These are phyloP conservation scores for Spergularia marina DNA, from an alignment of 148 eudicot genomes.

Conservation along the genomic window DNA sequence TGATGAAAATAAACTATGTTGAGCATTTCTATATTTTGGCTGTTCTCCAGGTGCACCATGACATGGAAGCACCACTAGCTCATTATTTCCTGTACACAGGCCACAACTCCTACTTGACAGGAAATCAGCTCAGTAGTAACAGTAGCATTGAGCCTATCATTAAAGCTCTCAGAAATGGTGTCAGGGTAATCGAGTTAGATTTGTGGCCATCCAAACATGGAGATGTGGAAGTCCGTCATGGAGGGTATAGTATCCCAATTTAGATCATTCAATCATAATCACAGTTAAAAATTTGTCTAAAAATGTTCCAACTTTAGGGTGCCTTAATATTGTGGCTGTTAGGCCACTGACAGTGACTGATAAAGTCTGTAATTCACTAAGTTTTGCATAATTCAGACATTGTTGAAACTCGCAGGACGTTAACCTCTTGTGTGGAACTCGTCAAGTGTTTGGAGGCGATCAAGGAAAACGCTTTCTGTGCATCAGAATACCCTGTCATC, in stretches of 20 bases:
- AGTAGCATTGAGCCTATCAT: constrained; percentile 24
- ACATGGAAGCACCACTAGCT: constrained; percentile 27
- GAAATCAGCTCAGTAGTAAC: constrained; percentile 30
- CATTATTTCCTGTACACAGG: constrained; percentile 36
- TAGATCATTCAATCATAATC: too few relatives aligned
- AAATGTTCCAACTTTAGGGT: too few relatives aligned
- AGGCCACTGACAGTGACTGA: too few relatives aligned
- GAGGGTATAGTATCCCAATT: constrained; percentile 41
- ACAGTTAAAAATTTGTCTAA: too few relatives aligned
- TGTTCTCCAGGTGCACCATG: constrained; percentile 21
- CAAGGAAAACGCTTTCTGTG: constrained; percentile 63
- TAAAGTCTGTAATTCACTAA: too few relatives aligned
- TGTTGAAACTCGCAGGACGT: constrained; percentile 46
- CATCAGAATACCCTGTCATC: constrained; percentile 75
- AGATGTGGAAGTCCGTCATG: constrained; percentile 55
- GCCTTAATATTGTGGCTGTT: not conserved
- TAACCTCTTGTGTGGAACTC: constrained; percentile 68
- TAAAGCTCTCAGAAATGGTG: constrained; percentile 36
- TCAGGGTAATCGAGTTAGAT: constrained; percentile 72
- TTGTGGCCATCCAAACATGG: constrained; percentile 51
- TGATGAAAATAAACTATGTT: not conserved
- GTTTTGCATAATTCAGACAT: not conserved
- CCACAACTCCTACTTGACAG: constrained; percentile 35
- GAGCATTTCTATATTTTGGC: not conserved
- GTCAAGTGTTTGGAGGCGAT: constrained; percentile 64